Evolutionary conservation across 805 yeast species (phyloP).

Genomic region (Saturnispora gosingensis): DNA sequence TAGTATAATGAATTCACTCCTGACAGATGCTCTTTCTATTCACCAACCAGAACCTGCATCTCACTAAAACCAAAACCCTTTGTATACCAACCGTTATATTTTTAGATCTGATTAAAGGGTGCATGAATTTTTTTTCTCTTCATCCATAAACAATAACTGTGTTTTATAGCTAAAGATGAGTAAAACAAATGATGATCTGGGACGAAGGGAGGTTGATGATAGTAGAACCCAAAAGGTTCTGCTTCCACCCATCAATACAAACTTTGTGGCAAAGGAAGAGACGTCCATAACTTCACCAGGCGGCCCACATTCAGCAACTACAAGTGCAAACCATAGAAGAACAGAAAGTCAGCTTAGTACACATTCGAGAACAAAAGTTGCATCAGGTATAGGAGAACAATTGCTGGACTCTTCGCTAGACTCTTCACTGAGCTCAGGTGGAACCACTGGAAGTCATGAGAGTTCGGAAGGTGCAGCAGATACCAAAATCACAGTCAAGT

Average conservation of each 20-base stretch:
- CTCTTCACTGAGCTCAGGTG: not conserved
- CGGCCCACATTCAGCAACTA: not conserved
- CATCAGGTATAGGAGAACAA: not conserved
- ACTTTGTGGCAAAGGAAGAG: not conserved
- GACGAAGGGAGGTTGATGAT: not conserved
- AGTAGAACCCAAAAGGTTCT: not conserved
- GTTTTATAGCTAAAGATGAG: not conserved
- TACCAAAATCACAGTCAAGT: not conserved
- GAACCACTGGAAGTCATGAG: not conserved
- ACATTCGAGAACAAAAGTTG: constrained; percentile 1
- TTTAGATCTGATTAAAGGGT: not conserved
- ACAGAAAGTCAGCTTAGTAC: constrained; percentile 2
- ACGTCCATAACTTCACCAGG: not conserved
- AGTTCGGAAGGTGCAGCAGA: not conserved
- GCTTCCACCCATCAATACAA: not conserved
- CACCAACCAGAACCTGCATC: not conserved
- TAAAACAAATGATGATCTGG: not conserved
- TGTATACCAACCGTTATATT: not conserved
- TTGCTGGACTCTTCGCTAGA: not conserved
- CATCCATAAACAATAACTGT: not conserved
- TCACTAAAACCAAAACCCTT: not conserved
- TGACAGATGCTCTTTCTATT: no score
- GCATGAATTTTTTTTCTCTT: not conserved
- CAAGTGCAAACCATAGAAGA: constrained; percentile 3
- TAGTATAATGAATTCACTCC: no score